Base-by-base conservation (phyloP, 768 basidiomycete species). In the Lactarius psammicola region DNA sequence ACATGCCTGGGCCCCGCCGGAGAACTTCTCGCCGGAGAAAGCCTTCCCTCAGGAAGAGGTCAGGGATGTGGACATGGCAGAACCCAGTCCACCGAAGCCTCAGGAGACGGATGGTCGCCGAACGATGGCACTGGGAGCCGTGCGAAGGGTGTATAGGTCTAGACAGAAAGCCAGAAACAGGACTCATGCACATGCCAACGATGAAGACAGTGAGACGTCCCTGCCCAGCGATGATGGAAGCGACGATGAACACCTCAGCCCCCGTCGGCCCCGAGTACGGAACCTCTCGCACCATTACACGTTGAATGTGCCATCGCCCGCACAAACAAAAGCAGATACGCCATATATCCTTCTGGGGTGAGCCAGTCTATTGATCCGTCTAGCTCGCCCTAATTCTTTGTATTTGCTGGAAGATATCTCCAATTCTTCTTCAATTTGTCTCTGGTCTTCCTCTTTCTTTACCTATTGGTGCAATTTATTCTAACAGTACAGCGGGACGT, bases 371-470 rank as follows among this genome's bases (percentile, higher is more conserved):
- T 28, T 57, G 54, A 64, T 31, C 28, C 49, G 72, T 66, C 72
- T 60, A 59, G 9, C 30, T 59, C 57, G 59, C 51, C 64, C 46
- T 8, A 10, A 34, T 31, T 33, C 13, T 44, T 30, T 40, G n/a
- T 63, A 49, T 40, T 26, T 34, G 30, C 13, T 1, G 20, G 31
- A 67, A 92, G 92, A 67, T 98, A 98, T 76, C 80, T 96, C 26
- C 96, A 98, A 74, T 93, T 98, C 78, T 86, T 92, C 76, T 97
- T 97, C 80, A 97, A 98, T 76, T 78, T 92, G 28, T 87, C 90
- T 7, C 83, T 98, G 42, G 86, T 94, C 56, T 71, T 92, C 46
- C 79, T 95, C 56, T 90, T 92, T 72, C 78, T 99, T 68, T 97
- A 95, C 74, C 81, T 98, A 65, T 80, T 89, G 54, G 78, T 95